Conservation (phyloP, 208 protist genomes). For the Crithidia mellificae region DNA sequence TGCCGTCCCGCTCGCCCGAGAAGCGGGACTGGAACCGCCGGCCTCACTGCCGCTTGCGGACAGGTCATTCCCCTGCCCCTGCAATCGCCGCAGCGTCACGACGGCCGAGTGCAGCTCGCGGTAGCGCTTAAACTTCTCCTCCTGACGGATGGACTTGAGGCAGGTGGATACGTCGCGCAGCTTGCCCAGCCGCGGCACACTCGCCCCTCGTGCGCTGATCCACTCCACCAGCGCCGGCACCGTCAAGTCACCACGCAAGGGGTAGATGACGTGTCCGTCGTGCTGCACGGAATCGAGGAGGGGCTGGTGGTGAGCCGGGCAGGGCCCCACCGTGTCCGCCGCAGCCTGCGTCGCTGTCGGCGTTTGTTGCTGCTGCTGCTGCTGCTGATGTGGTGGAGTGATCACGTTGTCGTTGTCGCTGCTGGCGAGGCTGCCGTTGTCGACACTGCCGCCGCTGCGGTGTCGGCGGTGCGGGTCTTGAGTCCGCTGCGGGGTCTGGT, state of each 20-base stretch:
- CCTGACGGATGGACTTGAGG: conserved; percentile 48
- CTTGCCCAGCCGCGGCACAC: conserved; percentile 33
- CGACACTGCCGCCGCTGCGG: neutral
- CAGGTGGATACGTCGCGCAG: conserved; percentile 50
- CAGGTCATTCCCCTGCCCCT: conserved; percentile 29
- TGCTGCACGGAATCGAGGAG: conserved; percentile 15
- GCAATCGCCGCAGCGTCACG: conserved; percentile 63
- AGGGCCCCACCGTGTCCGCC: neutral
- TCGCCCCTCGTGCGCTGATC: conserved; percentile 51
- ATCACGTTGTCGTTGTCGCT: conserved; percentile 2
- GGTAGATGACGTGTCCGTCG: conserved; percentile 40
- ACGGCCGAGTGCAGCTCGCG: conserved; percentile 60
- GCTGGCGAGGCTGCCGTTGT: conserved; percentile 2
- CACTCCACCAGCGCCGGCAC: conserved; percentile 53
- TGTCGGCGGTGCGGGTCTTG: neutral
- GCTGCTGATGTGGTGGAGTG: neutral
- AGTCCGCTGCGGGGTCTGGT: neutral
- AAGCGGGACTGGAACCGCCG: too few relatives aligned
- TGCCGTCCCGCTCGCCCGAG: too few relatives aligned
- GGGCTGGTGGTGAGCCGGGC: neutral
- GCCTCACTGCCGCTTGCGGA: neutral
- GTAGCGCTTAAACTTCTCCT: conserved; percentile 59
- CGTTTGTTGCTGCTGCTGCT: neutral
- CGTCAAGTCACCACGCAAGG: conserved; percentile 46
- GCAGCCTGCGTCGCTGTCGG: neutral